Evolutionary conservation across 2,329 filamentous ascomycete genomes (phyloP), one percentile per base, ranked within the genome.

Genomic region (Cladophialophora carrionii): DNA sequence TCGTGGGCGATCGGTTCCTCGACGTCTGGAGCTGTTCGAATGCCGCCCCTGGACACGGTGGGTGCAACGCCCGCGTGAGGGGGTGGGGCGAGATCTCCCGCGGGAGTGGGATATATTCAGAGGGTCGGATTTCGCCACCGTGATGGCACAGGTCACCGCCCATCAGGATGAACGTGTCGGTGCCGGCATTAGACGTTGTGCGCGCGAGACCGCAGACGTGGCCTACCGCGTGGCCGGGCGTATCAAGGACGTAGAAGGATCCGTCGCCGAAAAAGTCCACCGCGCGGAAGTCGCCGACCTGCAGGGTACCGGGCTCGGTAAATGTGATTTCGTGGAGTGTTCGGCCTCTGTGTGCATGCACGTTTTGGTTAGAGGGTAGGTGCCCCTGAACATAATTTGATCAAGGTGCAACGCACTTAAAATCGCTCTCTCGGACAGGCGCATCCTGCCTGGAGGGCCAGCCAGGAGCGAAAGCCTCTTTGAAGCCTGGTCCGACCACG

Each of bases 401-500:
- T 29, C 26, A 22, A 46, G 17, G 12, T 14, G 34, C 41, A 12
- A 65, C 63, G 56, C 31, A 65, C 63, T 49, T 61, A 54, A 78
- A 77, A 62, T 80, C 77, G n/a, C 70, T 76, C 46, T 79, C 76
- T 0, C 56, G 61, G 5, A 66, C 56, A 3, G 67, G 57, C 61
- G 75, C 76, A 0, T 78, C 68, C 2, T 74, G 71, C 22, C 78
- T 76, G 1, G 70, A 65, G 0, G 83, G 84, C 57, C 77, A 82
- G 0, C 82, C 83, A 0, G 83, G 84, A 2, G 80, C 70, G 69
- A 82, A 78, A 0, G 73, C 73, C 2, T 78, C 65, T 56, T 79
- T 81, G 72, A 85, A 82, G 0, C 84, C 83, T 0, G 83, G 80
- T 0, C 84, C 84, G 4, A 86, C 83, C 26, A 86, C 68, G 0